These are phyloP conservation scores for Neopestalotiopsis sp. DNA, from an alignment of 2,329 filamentous ascomycete species.

Conservation along the genomic window DNA sequence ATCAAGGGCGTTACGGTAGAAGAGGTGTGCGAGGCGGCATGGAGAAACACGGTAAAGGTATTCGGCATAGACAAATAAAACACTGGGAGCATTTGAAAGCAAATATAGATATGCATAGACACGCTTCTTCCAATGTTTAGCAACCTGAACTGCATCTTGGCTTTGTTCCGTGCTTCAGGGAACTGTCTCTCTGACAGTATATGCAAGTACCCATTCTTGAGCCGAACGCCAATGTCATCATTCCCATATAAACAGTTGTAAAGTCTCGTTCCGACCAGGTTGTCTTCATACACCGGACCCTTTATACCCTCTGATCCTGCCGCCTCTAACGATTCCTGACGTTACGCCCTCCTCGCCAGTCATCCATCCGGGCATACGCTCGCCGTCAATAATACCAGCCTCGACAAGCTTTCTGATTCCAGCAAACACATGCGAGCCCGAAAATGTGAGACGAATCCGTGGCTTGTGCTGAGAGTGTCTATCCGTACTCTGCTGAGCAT, in stretches of 20 bases:
- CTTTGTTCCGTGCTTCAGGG: neutral
- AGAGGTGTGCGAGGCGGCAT: constrained; percentile 84
- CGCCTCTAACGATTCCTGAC: constrained; percentile 69
- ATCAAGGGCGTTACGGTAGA: constrained; percentile 82
- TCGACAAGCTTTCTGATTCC: constrained; percentile 81
- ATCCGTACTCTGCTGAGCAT: constrained; percentile 30
- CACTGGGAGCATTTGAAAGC: constrained; percentile 4
- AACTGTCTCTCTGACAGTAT: neutral
- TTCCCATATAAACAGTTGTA: neutral
- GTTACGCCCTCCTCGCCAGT: constrained; percentile 86
- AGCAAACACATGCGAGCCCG: constrained; percentile 79
- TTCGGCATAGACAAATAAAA: constrained; percentile 70
- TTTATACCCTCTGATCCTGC: constrained; percentile 65
- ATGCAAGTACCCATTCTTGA: neutral
- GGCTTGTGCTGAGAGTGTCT: constrained; percentile 54
- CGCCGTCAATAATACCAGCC: constrained; percentile 74
- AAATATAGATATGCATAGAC: constrained; percentile 1
- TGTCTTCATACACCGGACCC: constrained; percentile 51
- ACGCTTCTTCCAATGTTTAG: neutral
- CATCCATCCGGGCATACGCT: constrained; percentile 87
- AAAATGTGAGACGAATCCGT: constrained; percentile 69
- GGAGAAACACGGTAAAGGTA: constrained; percentile 80
- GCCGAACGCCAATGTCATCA: constrained; percentile 8
- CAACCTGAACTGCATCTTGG: neutral
- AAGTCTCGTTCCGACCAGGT: constrained; percentile 18